Conservation (phyloP, 495 filamentous ascomycete genomes). For the Penicillium subrubescens region DNA sequence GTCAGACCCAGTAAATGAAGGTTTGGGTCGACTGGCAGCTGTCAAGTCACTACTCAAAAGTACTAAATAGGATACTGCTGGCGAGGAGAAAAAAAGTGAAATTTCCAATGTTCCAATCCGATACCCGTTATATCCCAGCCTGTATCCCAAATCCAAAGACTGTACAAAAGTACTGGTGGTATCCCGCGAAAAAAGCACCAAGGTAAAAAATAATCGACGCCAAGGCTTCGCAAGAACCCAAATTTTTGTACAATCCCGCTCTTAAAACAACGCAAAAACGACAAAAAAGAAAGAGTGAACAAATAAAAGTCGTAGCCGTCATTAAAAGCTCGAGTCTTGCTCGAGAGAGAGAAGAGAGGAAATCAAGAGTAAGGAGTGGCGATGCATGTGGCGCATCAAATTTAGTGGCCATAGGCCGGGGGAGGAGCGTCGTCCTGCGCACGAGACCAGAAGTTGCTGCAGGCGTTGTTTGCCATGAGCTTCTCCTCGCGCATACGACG, state of each 20-base stretch:
- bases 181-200: slow-evolving; percentile 25
- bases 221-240: slow-evolving; percentile 20
- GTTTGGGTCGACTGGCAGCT: slow-evolving; percentile 5
- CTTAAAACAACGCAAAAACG: slow-evolving; percentile 23
- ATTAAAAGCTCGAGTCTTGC: slow-evolving; percentile 33
- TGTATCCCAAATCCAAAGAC: slow-evolving; percentile 9
- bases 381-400: not conserved
- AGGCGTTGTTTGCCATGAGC: slow-evolving; percentile 34
- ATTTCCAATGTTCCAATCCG: slow-evolving; percentile 6
- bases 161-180: slow-evolving; percentile 31
- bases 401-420: slow-evolving; percentile 50
- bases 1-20: not conserved
- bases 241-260: slow-evolving; percentile 35
- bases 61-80: not conserved
- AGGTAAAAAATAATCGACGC: slow-evolving; percentile 22
- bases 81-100: not conserved
- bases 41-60: not conserved
- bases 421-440: slow-evolving; percentile 46
- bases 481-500: slow-evolving; percentile 79
- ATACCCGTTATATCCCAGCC: slow-evolving; percentile 11
- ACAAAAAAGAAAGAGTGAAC: slow-evolving; percentile 14
- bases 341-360: slow-evolving; percentile 22
- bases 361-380: slow-evolving; percentile 12
- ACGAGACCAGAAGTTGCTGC: slow-evolving; percentile 45
- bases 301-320: slow-evolving; percentile 41